phyloP scores from a whole-genome alignment of 1,139 yeast genomes.

The Yamadazyma conglobata region DNA sequence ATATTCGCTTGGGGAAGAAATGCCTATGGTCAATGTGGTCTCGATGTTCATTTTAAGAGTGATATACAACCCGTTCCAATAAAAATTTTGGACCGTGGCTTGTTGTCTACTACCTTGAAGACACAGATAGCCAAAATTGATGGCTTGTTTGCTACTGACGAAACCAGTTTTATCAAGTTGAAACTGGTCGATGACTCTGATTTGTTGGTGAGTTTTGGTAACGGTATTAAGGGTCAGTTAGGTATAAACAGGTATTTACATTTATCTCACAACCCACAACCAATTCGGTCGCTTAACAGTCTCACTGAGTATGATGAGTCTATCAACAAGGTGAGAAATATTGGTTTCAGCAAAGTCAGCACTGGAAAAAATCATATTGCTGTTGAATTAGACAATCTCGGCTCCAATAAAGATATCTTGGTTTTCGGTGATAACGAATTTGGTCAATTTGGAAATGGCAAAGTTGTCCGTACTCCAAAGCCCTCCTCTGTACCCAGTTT shows the following conservation, averaged over 20 bases:
- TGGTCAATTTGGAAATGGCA: conserved; percentile 87
- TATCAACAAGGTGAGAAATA: conserved; percentile 27
- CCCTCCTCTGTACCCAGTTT: conserved; percentile 57
- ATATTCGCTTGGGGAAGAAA: conserved; percentile 87
- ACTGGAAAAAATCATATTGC: conserved; percentile 67
- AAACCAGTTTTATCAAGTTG: conserved; percentile 57
- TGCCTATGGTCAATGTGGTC: conserved; percentile 78
- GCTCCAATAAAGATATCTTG: conserved; percentile 52
- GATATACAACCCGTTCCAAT: conserved; percentile 71
- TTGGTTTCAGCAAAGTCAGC: conserved; percentile 50
- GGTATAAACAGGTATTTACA: conserved; percentile 78
- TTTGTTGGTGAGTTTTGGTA: conserved; percentile 65
- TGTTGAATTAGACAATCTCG: conserved; percentile 51
- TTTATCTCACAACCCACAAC: conserved; percentile 65
- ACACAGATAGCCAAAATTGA: conserved; percentile 32
- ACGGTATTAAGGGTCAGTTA: conserved; percentile 83
- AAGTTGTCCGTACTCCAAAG: conserved; percentile 52
- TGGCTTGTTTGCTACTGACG: conserved; percentile 64
- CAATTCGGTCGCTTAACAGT: conserved; percentile 49
- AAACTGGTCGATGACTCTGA: conserved; percentile 21
- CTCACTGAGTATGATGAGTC: conserved; percentile 42
- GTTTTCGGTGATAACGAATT: conserved; percentile 80
- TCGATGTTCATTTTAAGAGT: conserved; percentile 59
- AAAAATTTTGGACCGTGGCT: conserved; percentile 33
- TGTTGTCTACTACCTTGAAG: conserved; percentile 19